Conservation (phyloP, 805 yeast genomes). For the Candida maesae region DNA sequence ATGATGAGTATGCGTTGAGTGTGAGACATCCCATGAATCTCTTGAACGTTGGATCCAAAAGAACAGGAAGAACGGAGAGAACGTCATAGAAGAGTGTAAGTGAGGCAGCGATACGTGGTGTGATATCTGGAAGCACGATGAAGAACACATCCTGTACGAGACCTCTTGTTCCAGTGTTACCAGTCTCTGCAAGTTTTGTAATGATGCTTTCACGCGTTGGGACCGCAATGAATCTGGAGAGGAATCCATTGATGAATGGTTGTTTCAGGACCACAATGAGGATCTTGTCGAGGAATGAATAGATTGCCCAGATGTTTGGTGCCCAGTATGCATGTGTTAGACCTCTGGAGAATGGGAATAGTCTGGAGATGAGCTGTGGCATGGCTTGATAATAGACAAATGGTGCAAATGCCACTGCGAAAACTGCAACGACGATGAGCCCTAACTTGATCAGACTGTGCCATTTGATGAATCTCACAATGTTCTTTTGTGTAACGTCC, state of each 20-base stretch:
- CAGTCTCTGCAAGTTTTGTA: conserved; percentile 29
- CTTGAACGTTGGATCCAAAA: conserved; percentile 67
- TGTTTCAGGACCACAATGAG: conserved; percentile 43
- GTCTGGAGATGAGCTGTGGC: conserved; percentile 59
- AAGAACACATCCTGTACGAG: conserved; percentile 89
- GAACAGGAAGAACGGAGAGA: conserved; percentile 67
- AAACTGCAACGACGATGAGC: conserved; percentile 54
- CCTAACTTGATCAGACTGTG: conserved; percentile 58
- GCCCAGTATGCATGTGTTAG: conserved; percentile 99
- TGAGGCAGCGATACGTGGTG: conserved; percentile 72
- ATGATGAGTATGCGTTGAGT: conserved; percentile 86
- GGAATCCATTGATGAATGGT: conserved; percentile 36
- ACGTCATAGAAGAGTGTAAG: conserved; percentile 83
- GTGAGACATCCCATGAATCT: conserved; percentile 83
- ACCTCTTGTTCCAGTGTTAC: conserved; percentile 67
- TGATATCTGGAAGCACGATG: conserved; percentile 71
- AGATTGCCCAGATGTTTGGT: conserved; percentile 95
- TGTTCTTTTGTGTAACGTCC: conserved; percentile 31
- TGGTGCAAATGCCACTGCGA: conserved; percentile 73
- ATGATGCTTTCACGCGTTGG: conserved; percentile 31
- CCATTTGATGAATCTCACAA: conserved; percentile 46
- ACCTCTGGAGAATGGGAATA: conserved; percentile 94
- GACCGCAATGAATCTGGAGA: conserved; percentile 33
- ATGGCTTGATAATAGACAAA: conserved; percentile 55
- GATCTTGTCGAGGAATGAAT: conserved; percentile 75